A percentile compares a stretch with the other conserved stretches of the same genome.
Evolutionary conservation across 495 filamentous ascomycete species (phyloP).

Genomic region (Neurospora sp.): DNA sequence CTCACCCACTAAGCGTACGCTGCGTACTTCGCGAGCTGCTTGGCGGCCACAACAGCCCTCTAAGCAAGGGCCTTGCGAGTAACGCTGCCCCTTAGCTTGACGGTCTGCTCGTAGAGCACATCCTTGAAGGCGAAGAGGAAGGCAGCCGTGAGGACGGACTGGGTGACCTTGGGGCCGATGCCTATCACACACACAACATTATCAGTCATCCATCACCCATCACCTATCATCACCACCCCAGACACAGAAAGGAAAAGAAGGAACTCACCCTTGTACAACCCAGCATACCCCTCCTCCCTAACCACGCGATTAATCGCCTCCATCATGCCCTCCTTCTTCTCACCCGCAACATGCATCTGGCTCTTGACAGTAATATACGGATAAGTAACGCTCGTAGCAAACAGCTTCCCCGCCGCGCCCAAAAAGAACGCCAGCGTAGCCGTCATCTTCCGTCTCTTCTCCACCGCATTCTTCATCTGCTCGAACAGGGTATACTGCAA

Average conservation of each 20-base stretch:
- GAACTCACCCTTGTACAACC: slow-evolving; percentile 78
- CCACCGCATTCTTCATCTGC: slow-evolving; percentile 67
- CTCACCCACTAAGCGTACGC: neutral
- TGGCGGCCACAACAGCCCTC: neutral
- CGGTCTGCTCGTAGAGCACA: slow-evolving; percentile 49
- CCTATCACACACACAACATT: slow-evolving; percentile 33
- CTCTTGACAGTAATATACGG: slow-evolving; percentile 98
- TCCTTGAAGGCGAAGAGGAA: slow-evolving; percentile 99
- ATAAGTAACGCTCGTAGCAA: slow-evolving; percentile 90
- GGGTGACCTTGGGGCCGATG: slow-evolving; percentile 89
- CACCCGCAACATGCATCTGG: slow-evolving; percentile 82
- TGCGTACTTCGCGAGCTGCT: neutral
- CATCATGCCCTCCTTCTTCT: slow-evolving; percentile 59
- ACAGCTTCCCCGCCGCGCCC: slow-evolving; percentile 85
- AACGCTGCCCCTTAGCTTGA: slow-evolving; percentile 33
- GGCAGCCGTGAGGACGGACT: slow-evolving; percentile 92
- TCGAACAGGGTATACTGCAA: slow-evolving; percentile 98
- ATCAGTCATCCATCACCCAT: no score
- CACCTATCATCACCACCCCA: no score
- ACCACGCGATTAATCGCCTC: slow-evolving; percentile 68
- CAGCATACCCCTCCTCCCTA: slow-evolving; percentile 75
- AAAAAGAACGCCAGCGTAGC: slow-evolving; percentile 83
- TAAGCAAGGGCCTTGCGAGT: slow-evolving; percentile 30
- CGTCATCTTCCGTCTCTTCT: slow-evolving; percentile 50
- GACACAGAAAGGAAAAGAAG: no score